phyloP scores from a whole-genome alignment of 768 basidiomycete species.

The Auricularia cornea region DNA sequence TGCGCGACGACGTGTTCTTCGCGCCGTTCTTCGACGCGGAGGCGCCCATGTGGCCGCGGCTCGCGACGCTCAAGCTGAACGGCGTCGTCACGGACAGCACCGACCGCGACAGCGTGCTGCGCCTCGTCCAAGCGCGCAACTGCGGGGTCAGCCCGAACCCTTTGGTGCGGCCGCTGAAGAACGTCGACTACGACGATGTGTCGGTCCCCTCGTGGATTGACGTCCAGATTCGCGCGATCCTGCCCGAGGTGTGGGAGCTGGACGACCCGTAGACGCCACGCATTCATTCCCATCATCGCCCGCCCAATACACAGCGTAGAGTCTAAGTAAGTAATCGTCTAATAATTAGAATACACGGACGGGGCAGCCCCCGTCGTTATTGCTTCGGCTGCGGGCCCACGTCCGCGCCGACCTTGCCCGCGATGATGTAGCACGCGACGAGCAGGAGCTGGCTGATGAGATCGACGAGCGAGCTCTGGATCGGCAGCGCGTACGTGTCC shows the following conservation, averaged over 20 bases:
- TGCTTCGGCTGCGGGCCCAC: constrained; percentile 8
- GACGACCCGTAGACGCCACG: no score
- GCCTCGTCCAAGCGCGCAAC: background rate
- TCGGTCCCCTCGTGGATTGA: no score
- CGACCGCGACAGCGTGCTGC: background rate
- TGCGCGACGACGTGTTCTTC: background rate
- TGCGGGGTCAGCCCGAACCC: no score
- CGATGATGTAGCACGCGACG: constrained; percentile 65
- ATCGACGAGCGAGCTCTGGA: constrained; percentile 85
- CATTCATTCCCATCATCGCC: no score
- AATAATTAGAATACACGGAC: no score
- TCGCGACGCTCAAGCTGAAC: background rate
- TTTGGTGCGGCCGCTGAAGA: no score
- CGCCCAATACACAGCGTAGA: no score
- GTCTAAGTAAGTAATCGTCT: no score
- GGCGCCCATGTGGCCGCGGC: background rate
- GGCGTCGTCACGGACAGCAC: background rate
- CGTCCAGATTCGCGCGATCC: no score
- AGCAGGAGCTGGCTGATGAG: constrained; percentile 75
- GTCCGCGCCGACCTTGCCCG: constrained; percentile 35
- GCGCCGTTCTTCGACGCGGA: background rate
- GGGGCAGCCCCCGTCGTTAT: no score
- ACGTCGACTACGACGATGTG: no score
- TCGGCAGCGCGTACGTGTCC: constrained; percentile 88
- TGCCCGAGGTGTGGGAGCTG: no score